Conservation (phyloP, 768 basidiomycete species). For the Rhizopogon roseolus region DNA sequence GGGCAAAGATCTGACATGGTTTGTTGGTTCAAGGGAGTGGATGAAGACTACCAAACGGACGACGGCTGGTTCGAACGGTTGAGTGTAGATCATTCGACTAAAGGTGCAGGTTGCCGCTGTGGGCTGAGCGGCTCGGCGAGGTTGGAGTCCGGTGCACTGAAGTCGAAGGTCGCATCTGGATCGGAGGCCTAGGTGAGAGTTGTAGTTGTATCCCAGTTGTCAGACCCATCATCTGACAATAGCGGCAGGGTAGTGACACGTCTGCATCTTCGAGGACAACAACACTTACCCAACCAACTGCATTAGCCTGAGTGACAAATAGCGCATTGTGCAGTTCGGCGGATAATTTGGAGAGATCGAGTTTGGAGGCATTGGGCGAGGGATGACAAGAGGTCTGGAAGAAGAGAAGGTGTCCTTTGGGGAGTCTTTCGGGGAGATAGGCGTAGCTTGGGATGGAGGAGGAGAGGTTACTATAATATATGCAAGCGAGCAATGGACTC, state of each 20-base stretch:
- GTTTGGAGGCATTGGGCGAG: no score
- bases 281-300: slow-evolving; percentile 20
- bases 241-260: not conserved
- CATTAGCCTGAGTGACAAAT: not conserved
- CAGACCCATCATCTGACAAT: slow-evolving; percentile 7
- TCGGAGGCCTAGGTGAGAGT: slow-evolving; percentile 6
- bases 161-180: slow-evolving; percentile 46
- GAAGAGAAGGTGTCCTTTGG: no score
- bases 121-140: slow-evolving; percentile 62
- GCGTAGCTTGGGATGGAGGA: no score
- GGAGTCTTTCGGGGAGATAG: no score
- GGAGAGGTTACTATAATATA: not conserved
- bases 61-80: not conserved
- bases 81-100: not conserved
- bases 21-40: slow-evolving; percentile 3
- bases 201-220: not conserved
- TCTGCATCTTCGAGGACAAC: slow-evolving; percentile 41
- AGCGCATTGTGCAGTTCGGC: slow-evolving; percentile 52
- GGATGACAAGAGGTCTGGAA: no score
- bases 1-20: slow-evolving; percentile 79
- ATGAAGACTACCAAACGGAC: not conserved
- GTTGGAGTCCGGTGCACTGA: slow-evolving; percentile 58
- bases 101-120: slow-evolving; percentile 19
- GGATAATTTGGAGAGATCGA: slow-evolving; percentile 35
- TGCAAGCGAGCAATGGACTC: not conserved